A percentile compares a stretch with the other conserved stretches of the same genome.
phyloP scores from a whole-genome alignment of 306 rosid genomes.

The Erythrophleum fordii region DNA sequence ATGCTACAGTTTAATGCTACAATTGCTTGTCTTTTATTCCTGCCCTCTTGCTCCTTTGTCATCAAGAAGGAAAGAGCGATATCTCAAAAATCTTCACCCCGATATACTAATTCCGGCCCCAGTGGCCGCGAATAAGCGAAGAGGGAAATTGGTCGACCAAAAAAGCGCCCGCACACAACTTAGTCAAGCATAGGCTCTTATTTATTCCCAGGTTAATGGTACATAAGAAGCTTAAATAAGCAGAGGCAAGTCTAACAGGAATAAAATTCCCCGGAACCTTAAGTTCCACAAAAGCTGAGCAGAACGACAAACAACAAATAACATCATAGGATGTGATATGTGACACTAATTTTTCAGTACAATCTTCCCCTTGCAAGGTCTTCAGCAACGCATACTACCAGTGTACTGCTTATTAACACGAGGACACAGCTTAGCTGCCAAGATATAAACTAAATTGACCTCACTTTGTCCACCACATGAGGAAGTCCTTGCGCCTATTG shows the following conservation, averaged over 20 bases:
- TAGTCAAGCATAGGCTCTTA: slow-evolving; percentile 23
- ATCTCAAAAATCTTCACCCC: too few relatives aligned
- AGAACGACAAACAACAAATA: slow-evolving; percentile 23
- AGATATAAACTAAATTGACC: slow-evolving; percentile 37
- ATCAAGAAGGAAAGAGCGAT: too few relatives aligned
- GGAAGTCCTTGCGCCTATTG: slow-evolving; percentile 97
- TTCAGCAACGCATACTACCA: slow-evolving; percentile 48
- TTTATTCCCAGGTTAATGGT: slow-evolving; percentile 24
- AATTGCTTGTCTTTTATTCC: too few relatives aligned
- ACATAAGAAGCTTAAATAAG: slow-evolving; percentile 35
- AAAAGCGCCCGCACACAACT: not conserved
- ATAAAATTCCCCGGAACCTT: slow-evolving; percentile 29
- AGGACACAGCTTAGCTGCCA: slow-evolving; percentile 44
- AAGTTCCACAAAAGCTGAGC: slow-evolving; percentile 40
- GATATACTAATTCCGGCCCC: too few relatives aligned
- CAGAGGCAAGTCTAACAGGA: not conserved
- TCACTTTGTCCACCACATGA: slow-evolving; percentile 94
- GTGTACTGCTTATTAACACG: slow-evolving; percentile 42
- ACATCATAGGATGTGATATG: slow-evolving; percentile 32
- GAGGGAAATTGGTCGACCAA: not conserved
- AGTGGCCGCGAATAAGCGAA: slow-evolving; percentile 2
- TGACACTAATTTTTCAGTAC: slow-evolving; percentile 41
- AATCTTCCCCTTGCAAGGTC: slow-evolving; percentile 51
- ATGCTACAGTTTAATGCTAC: too few relatives aligned
- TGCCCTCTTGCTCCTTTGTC: too few relatives aligned